A percentile compares a stretch with the other conserved stretches of the same genome.
These are phyloP conservation scores for Plantago coronopus DNA, from an alignment of 305 asterid genomes.

Conservation along the genomic window DNA sequence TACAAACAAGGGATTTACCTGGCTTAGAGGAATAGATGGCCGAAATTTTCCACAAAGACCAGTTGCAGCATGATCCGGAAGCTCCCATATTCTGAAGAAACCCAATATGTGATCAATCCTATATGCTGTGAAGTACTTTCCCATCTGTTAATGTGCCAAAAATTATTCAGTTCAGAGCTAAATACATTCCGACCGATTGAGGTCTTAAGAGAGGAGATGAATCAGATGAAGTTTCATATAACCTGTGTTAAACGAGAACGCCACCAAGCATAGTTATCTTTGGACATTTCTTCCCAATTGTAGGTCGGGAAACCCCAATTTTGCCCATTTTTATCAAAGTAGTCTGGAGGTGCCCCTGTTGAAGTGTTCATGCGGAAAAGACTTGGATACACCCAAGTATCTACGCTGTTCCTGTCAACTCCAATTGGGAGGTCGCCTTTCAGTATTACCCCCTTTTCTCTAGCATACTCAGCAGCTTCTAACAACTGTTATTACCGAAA, in stretches of 20 bases:
- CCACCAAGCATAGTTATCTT: conserved; percentile 99
- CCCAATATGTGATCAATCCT: conserved; percentile 96
- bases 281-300: conserved; percentile 99
- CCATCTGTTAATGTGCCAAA: conserved; percentile 56
- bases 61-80: conserved; percentile 90
- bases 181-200: background rate
- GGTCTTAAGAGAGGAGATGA: background rate
- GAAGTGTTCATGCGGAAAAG: conserved; percentile 96
- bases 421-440: conserved; percentile 99
- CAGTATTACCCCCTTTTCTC: conserved; percentile 68
- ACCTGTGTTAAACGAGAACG: conserved; percentile 96
- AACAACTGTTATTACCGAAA: conserved; percentile 51
- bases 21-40: conserved; percentile 90
- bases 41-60: conserved; percentile 99
- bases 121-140: conserved; percentile 92
- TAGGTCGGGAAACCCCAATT: conserved; percentile 99
- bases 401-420: conserved; percentile 92
- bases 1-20: conserved; percentile 34
- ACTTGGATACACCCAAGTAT: conserved; percentile 94
- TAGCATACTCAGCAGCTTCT: conserved; percentile 93
- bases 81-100: conserved; percentile 98
- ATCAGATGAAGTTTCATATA: conserved; percentile 2
- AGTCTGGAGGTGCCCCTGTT: conserved; percentile 98
- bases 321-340: conserved; percentile 98
- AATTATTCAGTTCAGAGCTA: conserved; percentile 6